phyloP scores from a whole-genome alignment of 352 stramenopile genomes.

The Phytophthora sp. region DNA sequence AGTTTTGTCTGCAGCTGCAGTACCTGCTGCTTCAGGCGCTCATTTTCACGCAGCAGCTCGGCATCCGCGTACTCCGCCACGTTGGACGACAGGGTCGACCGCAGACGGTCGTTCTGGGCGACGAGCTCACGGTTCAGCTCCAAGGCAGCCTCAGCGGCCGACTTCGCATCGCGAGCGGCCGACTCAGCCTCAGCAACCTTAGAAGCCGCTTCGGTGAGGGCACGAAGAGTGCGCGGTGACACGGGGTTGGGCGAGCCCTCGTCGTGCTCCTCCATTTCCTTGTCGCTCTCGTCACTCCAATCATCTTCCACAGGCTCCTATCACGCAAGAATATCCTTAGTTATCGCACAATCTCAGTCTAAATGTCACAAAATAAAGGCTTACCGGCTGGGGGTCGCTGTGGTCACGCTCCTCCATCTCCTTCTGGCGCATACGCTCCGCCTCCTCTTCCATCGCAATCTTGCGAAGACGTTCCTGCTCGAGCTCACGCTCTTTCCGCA shows the following conservation, averaged over 20 bases:
- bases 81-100: constrained; percentile 67
- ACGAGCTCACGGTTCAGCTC: constrained; percentile 71
- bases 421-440: constrained; percentile 42
- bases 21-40: constrained; percentile 74
- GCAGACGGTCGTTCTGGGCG: constrained; percentile 66
- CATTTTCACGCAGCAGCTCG: constrained; percentile 70
- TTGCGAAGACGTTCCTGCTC: constrained; percentile 50
- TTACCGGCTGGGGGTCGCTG: constrained; percentile 68
- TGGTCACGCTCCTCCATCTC: constrained; percentile 48
- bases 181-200: constrained; percentile 81
- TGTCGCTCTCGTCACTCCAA: constrained; percentile 78
- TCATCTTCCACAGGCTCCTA: constrained; percentile 86
- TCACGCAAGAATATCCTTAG: constrained; percentile 69
- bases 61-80: constrained; percentile 74
- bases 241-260: constrained; percentile 36
- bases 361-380: constrained; percentile 8
- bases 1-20: constrained; percentile 75
- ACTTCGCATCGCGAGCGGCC: constrained; percentile 74
- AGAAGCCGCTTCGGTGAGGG: constrained; percentile 69
- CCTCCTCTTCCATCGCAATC: constrained; percentile 37
- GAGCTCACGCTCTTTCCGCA: constrained; percentile 41
- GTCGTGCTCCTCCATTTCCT: constrained; percentile 33
- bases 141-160: constrained; percentile 59
- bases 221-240: constrained; percentile 64
- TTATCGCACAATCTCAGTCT: constrained; percentile 3